Evolutionary conservation across 345 rosid species (phyloP), one percentile per base, ranked within the genome.

Genomic region (Raphanus sativus): DNA sequence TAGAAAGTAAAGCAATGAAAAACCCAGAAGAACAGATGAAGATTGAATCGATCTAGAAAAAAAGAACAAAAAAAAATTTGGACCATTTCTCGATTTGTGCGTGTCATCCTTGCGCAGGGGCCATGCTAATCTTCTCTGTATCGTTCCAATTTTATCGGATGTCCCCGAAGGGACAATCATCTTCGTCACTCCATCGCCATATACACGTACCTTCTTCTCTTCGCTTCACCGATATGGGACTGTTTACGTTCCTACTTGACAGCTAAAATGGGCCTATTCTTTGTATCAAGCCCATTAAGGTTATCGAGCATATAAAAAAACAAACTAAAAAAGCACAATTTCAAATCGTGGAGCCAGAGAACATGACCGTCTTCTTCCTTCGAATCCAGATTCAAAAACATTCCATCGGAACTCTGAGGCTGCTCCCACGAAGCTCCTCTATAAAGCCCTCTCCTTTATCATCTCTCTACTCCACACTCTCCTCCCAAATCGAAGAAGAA

Each of bases 401-500:
- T 5, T 32, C 52, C 67, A 25, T 7, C 12, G 56, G 48, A 67
- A 29, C 29, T 62, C 25, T 62, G 72, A 75, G 56, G 8, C 16
- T 56, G 5, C 63, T 69, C 68, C 25, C 75, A n/a, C 67, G 82
- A 40, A 79, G 74, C 64, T 17, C 63, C 26, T 0, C 5, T 32
- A 16, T 12, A 58, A 72, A 71, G 34, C 26, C 34, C 67, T 15
- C 33, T 56, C 0, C 64, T 33, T 45, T 45, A 25, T 34, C 69
- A 15, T 70, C 75, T 15, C 40, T 56, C 4, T 69, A 55, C 34
- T 74, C 75, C 3, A 68, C 78, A 40, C 9, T 74, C 12, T 54
- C 82, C 58, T 32, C 2, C 7, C 2, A n/a, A 55, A 55, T 62
- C 66, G 67, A 74, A 62, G 71, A 74, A 64, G 62, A 74, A 62